Conservation (phyloP, 164 flowering plant genomes). For the Vitis labrusca region DNA sequence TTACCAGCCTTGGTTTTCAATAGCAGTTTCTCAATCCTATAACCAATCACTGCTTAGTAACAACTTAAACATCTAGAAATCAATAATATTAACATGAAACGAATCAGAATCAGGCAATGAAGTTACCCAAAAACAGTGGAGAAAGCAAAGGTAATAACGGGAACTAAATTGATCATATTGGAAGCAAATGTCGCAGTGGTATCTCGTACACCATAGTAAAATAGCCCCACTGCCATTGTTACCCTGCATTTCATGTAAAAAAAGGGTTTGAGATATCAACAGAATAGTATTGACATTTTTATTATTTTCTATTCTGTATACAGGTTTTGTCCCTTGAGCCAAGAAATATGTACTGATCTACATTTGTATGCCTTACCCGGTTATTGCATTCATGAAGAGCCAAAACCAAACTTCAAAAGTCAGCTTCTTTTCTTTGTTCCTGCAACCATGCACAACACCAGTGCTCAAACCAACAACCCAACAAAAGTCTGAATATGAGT, state of each 20-base stretch:
- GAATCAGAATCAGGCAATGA: no score
- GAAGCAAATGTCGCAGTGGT: slow-evolving; percentile 45
- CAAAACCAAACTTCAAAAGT: slow-evolving; percentile 30
- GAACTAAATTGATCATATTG: slow-evolving; percentile 41
- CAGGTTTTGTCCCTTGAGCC: no score
- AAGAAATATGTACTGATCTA: no score
- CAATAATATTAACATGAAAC: background rate
- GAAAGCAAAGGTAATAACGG: slow-evolving; percentile 37
- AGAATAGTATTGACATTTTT: no score
- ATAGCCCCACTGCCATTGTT: slow-evolving; percentile 39
- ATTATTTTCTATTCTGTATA: no score
- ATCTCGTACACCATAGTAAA: slow-evolving; percentile 41
- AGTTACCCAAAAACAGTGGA: slow-evolving; percentile 32
- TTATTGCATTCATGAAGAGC: slow-evolving; percentile 39
- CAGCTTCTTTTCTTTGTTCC: slow-evolving; percentile 23
- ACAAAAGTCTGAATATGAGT: no score
- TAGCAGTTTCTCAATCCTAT: slow-evolving; percentile 39
- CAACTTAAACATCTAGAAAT: background rate
- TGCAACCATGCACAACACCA: slow-evolving; percentile 16
- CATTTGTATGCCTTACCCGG: slow-evolving; percentile 32
- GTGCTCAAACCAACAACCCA: no score
- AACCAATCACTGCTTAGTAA: background rate
- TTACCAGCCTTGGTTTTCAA: slow-evolving; percentile 27
- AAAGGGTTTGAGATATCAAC: background rate
- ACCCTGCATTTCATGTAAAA: slow-evolving; percentile 31